phyloP scores from a whole-genome alignment of 2,329 filamentous ascomycete genomes.

The Fonsecaea pedrosoi region DNA sequence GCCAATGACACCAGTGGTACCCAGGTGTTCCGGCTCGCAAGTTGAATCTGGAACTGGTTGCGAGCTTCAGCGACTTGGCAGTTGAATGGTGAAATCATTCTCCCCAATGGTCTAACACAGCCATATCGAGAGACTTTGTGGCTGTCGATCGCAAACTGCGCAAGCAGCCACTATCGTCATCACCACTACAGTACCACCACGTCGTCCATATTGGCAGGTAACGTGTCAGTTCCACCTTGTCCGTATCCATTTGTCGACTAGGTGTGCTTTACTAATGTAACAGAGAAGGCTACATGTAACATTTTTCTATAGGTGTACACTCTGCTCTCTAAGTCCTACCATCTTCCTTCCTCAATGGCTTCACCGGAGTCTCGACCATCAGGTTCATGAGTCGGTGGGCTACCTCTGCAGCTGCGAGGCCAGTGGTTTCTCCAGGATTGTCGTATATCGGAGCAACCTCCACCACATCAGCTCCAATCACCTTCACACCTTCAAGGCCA shows the following conservation, averaged over 20 bases:
- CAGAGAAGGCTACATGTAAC: neutral
- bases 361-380: conserved; percentile 41
- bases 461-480: conserved; percentile 63
- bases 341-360: conserved; percentile 20
- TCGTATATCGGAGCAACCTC: conserved; percentile 65
- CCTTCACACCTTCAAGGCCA: conserved; percentile 57
- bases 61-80: neutral
- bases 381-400: conserved; percentile 54
- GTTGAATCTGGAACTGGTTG: neutral
- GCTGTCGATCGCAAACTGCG: neutral
- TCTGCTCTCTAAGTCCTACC: neutral
- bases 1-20: neutral
- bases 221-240: neutral
- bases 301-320: neutral
- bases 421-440: conserved; percentile 60
- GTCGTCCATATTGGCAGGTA: neutral
- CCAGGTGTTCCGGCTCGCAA: neutral
- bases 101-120: neutral
- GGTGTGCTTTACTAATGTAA: neutral
- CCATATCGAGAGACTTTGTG: neutral
- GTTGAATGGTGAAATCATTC: neutral
- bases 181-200: no score
- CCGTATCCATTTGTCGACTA: neutral
- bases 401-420: conserved; percentile 62
- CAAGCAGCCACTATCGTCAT: neutral